Evolutionary conservation across 345 rosid genomes (phyloP), one percentile per base, ranked within the genome.

Genomic region (Arabis alpina): DNA sequence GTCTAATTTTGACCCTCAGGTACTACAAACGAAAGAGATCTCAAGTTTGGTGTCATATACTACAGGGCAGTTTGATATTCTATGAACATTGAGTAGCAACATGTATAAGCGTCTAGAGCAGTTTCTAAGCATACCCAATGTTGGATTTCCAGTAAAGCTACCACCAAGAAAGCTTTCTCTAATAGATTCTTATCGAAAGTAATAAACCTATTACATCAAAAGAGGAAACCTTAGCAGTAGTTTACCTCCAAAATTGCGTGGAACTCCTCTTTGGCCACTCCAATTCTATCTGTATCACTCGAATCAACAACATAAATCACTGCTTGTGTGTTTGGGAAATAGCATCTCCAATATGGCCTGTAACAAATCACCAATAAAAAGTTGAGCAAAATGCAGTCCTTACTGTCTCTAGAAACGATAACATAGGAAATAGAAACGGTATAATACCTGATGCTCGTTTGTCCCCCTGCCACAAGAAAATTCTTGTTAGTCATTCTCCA

Each of bases 341-440:
- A 87, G 68, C 89, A 87, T 73, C 89, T 77, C 91, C 91, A 87
- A 59, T 84, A 82, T 56, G 91, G 88, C 80, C 91, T 86, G 85
- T 56, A 56, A 59, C 50, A 27, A 61, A 7, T 28, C 40, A 45
- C 41, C 78, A 82, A 16, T 39, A 61, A 14, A 36, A 42, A 1
- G 1, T 30, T 11, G 45, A 11, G 6, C n/a, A 25, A 2, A 28
- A 55, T 40, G 14, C 61, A 59, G 12, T 32, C n/a, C 24, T 24
- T 2, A 70, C 52, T 5, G 7, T 41, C 40, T 9, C 53, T 41
- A 42, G 28, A 43, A 73, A 51, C 40, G 41, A 74, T 24, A 23
- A 36, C 43, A 15, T 44, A 47, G 32, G 3, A n/a, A 10, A 47
- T 23, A 10, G 40, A 8, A 36, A 36, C 2, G 2, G 3, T 36